These are phyloP conservation scores for Theobroma cacao DNA, from an alignment of 345 rosid genomes.

Conservation along the genomic window DNA sequence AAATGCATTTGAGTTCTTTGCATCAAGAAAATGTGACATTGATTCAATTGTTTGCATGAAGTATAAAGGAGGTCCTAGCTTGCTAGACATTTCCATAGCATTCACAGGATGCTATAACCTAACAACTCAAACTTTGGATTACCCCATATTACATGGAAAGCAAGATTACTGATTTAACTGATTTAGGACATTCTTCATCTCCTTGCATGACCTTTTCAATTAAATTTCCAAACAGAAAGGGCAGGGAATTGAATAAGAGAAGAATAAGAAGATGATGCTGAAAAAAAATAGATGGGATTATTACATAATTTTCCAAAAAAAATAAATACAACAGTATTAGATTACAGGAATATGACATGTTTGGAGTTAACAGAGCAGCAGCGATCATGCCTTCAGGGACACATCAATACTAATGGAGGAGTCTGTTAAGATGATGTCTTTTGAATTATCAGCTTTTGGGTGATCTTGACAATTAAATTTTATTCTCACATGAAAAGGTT, in stretches of 20 bases:
- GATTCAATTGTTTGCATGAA: not conserved
- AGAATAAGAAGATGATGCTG: not conserved
- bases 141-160: too few species aligned
- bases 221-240: not conserved
- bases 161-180: too few species aligned
- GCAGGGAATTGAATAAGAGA: too few species aligned
- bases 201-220: too few species aligned
- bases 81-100: not conserved
- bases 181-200: too few species aligned
- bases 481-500: slow-evolving; percentile 69
- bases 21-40: not conserved
- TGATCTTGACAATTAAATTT: slow-evolving; percentile 50
- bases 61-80: not conserved
- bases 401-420: slow-evolving; percentile 44
- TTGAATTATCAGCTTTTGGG: slow-evolving; percentile 66
- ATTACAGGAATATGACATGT: not conserved
- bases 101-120: too few species aligned
- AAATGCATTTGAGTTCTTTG: not conserved
- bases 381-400: slow-evolving; percentile 20
- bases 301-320: not conserved
- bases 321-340: not conserved
- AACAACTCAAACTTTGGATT: too few species aligned
- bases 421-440: slow-evolving; percentile 56
- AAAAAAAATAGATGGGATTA: not conserved
- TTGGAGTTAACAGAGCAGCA: not conserved